Evolutionary conservation across 257 asterid species (phyloP), one percentile per base, ranked within the genome.

Genomic region (Plantago elongata): DNA sequence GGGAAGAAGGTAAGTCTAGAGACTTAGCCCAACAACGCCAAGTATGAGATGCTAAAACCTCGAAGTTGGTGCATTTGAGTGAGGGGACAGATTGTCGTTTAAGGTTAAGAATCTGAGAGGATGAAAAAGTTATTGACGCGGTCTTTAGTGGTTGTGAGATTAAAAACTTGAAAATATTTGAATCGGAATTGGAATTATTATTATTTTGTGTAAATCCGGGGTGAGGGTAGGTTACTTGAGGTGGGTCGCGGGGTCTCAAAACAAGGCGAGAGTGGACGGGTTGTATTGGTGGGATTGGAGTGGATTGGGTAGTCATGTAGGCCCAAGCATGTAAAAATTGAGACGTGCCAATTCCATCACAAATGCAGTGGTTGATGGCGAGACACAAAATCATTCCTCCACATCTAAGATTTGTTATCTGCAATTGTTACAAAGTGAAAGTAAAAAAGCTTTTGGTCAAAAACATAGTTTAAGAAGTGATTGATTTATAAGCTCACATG

Each of bases 271-370:
- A 73, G 58, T 83, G 95, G 55, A 70, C 62, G 1, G 97, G 96
- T 5, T 5, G 49, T 60, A 75, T 58, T 13, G 83, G 71, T 44
- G 67, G 17, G 57, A 57, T 42, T 1, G 57, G n/a, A 4, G 75
- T 11, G 10, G 86, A 75, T 15, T 63, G 72, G 46, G 64, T 30
- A 10, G 79, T 74, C 27, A 66, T 34, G 79, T 87, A 88, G 81
- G 96, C 93, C 97, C 97, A 90, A 0, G 87, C 86, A 66, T 90
- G 87, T 70, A 90, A 49, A 34, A 90, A 90, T 16, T 87, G 95
- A 1, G 97, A 84, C 2, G 95, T 74, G 18, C 95, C 97, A 10
- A 87, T 73, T 5, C 97, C 96, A 14, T 90, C 97, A 51, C 96
- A 87, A 0, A 90, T 13, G 30, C 96, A 84, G 69, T 90, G 97